Evolutionary conservation across 1,284 basidiomycete species (phyloP).

Genomic region (Phaffia rhodozyma): DNA sequence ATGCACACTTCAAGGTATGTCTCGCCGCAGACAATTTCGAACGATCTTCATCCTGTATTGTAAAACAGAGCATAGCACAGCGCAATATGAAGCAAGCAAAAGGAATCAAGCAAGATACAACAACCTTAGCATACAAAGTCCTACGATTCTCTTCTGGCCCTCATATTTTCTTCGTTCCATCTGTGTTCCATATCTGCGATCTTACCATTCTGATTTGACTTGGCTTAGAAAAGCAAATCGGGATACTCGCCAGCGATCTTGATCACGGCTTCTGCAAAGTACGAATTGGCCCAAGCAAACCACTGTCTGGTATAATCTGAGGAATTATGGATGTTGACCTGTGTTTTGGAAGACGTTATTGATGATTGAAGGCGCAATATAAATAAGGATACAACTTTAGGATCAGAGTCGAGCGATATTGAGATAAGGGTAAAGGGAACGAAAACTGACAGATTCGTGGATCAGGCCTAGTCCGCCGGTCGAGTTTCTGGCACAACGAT

Average conservation of each 20-base stretch:
- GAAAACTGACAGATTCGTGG: slow-evolving; percentile 56
- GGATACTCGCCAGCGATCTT: slow-evolving; percentile 4
- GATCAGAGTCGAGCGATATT: background rate
- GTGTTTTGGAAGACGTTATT: background rate
- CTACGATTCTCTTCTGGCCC: too few species aligned
- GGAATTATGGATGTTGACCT: slow-evolving; percentile 1
- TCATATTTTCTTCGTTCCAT: too few species aligned
- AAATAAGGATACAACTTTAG: background rate
- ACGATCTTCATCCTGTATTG: too few species aligned
- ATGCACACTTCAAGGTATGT: too few species aligned
- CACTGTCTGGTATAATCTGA: slow-evolving; percentile 1
- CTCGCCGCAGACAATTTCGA: too few species aligned
- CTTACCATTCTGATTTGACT: background rate
- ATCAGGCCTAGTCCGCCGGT: slow-evolving; percentile 60
- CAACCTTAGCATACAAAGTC: too few species aligned
- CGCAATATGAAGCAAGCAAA: too few species aligned
- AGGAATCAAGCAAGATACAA: too few species aligned
- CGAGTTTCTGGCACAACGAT: slow-evolving; percentile 42
- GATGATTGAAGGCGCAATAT: background rate
- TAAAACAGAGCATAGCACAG: too few species aligned
- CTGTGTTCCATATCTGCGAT: background rate
- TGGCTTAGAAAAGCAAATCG: background rate
- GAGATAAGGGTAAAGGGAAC: background rate
- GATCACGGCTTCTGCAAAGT: slow-evolving; percentile 8
- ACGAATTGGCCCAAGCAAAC: slow-evolving; percentile 13